A percentile compares a stretch with the other conserved stretches of the same genome.
Conservation (phyloP, 2,329 filamentous ascomycete genomes). For the Colletotrichum sp. region DNA sequence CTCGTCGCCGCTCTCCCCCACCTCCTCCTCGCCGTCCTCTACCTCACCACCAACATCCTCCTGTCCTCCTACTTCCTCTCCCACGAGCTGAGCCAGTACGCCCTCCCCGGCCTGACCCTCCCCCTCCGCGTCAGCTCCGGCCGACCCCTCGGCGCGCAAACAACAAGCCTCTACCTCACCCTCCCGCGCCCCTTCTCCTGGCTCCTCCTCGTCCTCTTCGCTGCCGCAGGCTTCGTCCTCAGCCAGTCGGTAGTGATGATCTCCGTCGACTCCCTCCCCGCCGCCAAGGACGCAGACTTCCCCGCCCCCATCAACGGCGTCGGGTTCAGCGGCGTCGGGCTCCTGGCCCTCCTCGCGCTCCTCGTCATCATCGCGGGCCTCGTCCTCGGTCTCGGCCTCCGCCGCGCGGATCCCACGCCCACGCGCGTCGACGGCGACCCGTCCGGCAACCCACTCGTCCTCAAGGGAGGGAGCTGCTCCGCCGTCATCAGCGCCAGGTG, state of each 20-base stretch:
- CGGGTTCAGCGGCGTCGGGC: slow-evolving; percentile 46
- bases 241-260: slow-evolving; percentile 41
- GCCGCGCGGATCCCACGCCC: slow-evolving; percentile 40
- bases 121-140: slow-evolving; percentile 53
- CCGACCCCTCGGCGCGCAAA: slow-evolving; percentile 48
- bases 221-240: slow-evolving; percentile 49
- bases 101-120: slow-evolving; percentile 31
- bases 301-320: slow-evolving; percentile 33
- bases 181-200: slow-evolving; percentile 52
- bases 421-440: slow-evolving; percentile 38
- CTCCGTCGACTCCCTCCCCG: slow-evolving; percentile 28
- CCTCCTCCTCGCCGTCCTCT: slow-evolving; percentile 51
- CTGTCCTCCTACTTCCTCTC: slow-evolving; percentile 54
- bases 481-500: slow-evolving; percentile 57
- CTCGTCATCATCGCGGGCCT: slow-evolving; percentile 39
- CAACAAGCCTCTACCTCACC: slow-evolving; percentile 53
- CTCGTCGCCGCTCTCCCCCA: slow-evolving; percentile 54
- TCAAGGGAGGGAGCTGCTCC: slow-evolving; percentile 54
- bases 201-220: slow-evolving; percentile 48
- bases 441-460: slow-evolving; percentile 52
- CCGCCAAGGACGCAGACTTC: not conserved
- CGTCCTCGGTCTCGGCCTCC: slow-evolving; percentile 43
- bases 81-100: slow-evolving; percentile 54
- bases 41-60: slow-evolving; percentile 52
- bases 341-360: slow-evolving; percentile 46